Evolutionary conservation across 2,329 filamentous ascomycete species (phyloP), one percentile per base, ranked within the genome.

Genomic region (Neofusicoccum umdonicola): DNA sequence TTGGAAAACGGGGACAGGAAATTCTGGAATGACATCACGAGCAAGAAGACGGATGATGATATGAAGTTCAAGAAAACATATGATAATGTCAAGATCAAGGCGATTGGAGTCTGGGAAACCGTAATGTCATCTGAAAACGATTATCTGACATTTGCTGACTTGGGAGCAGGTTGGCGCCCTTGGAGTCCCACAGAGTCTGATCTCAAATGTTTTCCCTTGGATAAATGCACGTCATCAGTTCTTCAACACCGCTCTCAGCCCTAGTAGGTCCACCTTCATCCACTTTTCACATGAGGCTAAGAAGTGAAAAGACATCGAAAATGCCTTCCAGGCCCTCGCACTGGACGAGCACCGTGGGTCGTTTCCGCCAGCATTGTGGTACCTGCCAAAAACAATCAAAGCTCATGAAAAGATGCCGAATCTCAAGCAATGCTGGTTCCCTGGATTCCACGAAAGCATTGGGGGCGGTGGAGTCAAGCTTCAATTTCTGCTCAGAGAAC

Each of bases 321-420:
- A 85, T 65, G 84, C 84, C 1, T 86, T 85, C 66, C 84, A 86
- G 50, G 84, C 83, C 0, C 73, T 86, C 0, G 83, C 83, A 2
- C 75, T 86, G 0, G 84, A 86, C 52, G 84, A 86, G 67, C 78
- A 78, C 50, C 78, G 84, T 1, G 73, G 71, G 9, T 80, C 83
- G 0, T 86, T 84, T 67, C 76, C 77, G 0, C 84, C 84, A 0
- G 83, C 83, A 0, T 71, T 86, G 0, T 86, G 83, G 83, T 80
- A 82, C 60, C 79, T 82, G 39, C 39, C 34, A 9, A 15, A 45
- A 9, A 45, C 35, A 13, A 35, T 45, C 19, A 42, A 31, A 4
- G 39, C 44, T 4, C 27, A 13, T 7, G 42, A 35, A 67, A 67
- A 63, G 19, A 2, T 13, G 3, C 48, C 61, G 7, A 65, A 77